A percentile compares a stretch with the other conserved stretches of the same genome.
phyloP scores from a whole-genome alignment of 345 rosid species.

The Eucalyptus caleyi region DNA sequence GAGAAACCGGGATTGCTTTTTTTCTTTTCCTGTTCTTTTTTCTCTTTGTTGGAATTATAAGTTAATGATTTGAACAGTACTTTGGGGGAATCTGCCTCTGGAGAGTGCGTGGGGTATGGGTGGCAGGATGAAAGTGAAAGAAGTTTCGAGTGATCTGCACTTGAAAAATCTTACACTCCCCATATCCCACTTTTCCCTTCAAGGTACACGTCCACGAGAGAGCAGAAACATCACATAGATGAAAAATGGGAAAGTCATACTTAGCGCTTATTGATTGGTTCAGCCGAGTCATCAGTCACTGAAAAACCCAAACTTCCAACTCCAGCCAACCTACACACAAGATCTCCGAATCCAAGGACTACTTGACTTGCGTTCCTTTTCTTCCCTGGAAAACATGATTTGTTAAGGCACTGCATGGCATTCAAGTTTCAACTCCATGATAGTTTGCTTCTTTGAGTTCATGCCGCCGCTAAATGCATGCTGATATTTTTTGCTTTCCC shows the following conservation, averaged over 20 bases:
- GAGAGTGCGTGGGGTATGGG: background rate
- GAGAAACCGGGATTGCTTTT: background rate
- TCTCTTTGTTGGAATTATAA: background rate
- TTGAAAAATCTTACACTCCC: background rate
- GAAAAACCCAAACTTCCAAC: background rate
- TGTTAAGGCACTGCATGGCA: background rate
- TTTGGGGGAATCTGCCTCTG: background rate
- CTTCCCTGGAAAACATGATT: background rate
- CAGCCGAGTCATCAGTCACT: background rate
- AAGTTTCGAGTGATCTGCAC: background rate
- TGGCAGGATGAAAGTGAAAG: background rate
- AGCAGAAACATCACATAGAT: background rate
- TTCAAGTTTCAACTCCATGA: background rate
- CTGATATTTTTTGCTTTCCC: background rate
- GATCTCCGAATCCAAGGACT: background rate
- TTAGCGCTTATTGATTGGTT: background rate
- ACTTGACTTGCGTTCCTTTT: background rate
- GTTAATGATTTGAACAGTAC: background rate
- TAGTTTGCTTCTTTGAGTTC: background rate
- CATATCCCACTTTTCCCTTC: background rate
- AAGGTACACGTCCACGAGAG: background rate
- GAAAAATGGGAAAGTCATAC: background rate
- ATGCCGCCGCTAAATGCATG: background rate
- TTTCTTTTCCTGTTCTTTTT: background rate
- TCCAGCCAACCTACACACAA: background rate